Conservation (phyloP, 2,329 filamentous ascomycete genomes). For the Mycosphaerella sp. region DNA sequence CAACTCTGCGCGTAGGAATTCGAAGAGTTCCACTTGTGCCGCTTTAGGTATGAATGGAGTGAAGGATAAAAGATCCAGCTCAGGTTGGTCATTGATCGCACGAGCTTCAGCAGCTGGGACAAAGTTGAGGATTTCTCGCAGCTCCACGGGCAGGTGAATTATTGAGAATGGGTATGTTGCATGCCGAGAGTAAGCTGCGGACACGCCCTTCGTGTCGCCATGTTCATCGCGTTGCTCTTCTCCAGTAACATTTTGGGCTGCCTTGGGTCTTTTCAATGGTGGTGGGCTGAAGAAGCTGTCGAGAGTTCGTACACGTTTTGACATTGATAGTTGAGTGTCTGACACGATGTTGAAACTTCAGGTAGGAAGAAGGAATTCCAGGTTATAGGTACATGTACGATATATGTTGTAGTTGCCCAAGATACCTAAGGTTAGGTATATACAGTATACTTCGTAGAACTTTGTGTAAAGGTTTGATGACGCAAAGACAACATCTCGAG, state of each 20-base stretch:
- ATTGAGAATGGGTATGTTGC: slow-evolving; percentile 49
- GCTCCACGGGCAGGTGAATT: slow-evolving; percentile 41
- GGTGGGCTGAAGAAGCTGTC: slow-evolving; percentile 60
- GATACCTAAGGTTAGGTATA: no score
- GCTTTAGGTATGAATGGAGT: slow-evolving; percentile 61
- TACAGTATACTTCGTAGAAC: no score
- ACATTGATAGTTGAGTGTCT: slow-evolving; percentile 12
- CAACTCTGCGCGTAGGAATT: slow-evolving; percentile 62
- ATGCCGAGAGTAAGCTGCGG: slow-evolving; percentile 37
- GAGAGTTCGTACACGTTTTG: slow-evolving; percentile 54
- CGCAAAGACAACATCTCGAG: neutral
- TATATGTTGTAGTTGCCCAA: no score
- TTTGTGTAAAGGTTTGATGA: neutral
- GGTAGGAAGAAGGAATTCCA: neutral
- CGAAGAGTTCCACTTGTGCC: slow-evolving; percentile 55
- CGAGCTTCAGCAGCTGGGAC: slow-evolving; percentile 45
- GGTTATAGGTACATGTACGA: no score
- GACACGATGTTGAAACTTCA: no score
- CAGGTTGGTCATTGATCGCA: slow-evolving; percentile 58
- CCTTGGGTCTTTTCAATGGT: slow-evolving; percentile 38
- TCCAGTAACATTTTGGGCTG: neutral
- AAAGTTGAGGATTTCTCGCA: slow-evolving; percentile 40
- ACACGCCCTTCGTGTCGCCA: slow-evolving; percentile 3
- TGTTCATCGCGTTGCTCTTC: neutral
- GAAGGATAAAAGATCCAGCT: slow-evolving; percentile 69